Percentiles rank a stretch among this genome's conserved stretches.
Conservation (phyloP, 495 filamentous ascomycete species). For the Lichenothelia convexa region DNA sequence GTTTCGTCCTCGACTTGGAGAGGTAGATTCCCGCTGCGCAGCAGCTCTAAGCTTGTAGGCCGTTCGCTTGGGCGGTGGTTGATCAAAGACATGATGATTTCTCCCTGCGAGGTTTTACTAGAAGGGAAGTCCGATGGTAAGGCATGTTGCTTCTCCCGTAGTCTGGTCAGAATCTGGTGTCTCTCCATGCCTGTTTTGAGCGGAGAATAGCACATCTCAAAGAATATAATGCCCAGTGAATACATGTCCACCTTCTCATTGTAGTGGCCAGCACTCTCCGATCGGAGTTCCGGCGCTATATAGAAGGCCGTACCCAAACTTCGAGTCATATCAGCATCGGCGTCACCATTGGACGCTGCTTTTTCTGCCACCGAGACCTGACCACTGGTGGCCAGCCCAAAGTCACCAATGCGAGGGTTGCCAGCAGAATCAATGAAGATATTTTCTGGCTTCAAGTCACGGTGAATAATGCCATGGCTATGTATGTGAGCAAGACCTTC, state of each 20-base stretch:
- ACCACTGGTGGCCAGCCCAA: constrained; percentile 80
- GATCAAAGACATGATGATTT: constrained; percentile 63
- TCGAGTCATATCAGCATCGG: constrained; percentile 48
- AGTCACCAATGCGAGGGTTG: constrained; percentile 90
- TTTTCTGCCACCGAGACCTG: constrained; percentile 41
- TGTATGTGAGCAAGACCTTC: constrained; percentile 88
- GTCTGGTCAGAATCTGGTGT: constrained; percentile 47
- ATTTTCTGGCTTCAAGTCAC: constrained; percentile 96
- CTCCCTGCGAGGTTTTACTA: constrained; percentile 55
- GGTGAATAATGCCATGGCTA: constrained; percentile 77
- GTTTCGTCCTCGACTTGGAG: constrained; percentile 84
- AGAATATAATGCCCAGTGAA: constrained; percentile 91
- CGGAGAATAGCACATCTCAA: constrained; percentile 88
- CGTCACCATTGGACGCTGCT: constrained; percentile 25
- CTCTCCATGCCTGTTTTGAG: constrained; percentile 79
- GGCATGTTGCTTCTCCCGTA: constrained; percentile 46
- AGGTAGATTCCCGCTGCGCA: constrained; percentile 74
- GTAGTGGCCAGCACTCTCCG: constrained; percentile 51
- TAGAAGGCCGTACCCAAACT: constrained; percentile 93
- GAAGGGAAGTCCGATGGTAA: constrained; percentile 60
- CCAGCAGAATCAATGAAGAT: constrained; percentile 83
- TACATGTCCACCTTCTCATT: constrained; percentile 98
- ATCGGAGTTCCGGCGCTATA: constrained; percentile 79
- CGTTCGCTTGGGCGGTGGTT: constrained; percentile 64
- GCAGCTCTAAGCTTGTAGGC: constrained; percentile 68